phyloP scores from a whole-genome alignment of 257 asterid species.

The Rauvolfia tetraphylla region DNA sequence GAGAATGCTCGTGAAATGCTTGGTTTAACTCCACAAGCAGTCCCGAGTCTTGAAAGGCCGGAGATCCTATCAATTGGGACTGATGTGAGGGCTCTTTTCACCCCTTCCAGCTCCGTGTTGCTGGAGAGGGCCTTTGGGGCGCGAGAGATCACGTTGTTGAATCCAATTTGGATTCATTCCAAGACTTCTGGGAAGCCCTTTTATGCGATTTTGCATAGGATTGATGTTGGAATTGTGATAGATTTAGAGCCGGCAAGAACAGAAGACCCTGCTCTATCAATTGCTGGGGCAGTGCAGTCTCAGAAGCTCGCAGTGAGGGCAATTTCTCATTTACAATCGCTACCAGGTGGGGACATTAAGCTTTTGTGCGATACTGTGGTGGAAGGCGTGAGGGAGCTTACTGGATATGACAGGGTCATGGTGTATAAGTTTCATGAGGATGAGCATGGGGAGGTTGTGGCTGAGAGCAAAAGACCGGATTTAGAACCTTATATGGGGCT shows the following conservation, averaged over 20 bases:
- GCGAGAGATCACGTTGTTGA: conserved; percentile 60
- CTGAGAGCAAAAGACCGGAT: conserved; percentile 57
- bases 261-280: conserved; percentile 73
- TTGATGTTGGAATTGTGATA: conserved; percentile 79
- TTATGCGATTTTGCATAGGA: conserved; percentile 76
- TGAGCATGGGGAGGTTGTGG: conserved; percentile 68
- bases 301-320: conserved; percentile 84
- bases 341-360: conserved; percentile 78
- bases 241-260: conserved; percentile 83
- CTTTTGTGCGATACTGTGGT: conserved; percentile 73
- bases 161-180: conserved; percentile 74
- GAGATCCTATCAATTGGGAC: conserved; percentile 52
- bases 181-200: conserved; percentile 65
- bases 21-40: conserved; percentile 62
- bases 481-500: conserved; percentile 59
- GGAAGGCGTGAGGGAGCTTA: conserved; percentile 62
- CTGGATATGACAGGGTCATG: conserved; percentile 82
- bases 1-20: conserved; percentile 71
- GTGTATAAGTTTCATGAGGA: conserved; percentile 86
- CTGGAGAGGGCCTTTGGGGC: conserved; percentile 72
- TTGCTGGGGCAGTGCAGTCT: conserved; percentile 84
- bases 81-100: conserved; percentile 69
- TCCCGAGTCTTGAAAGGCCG: conserved; percentile 55
- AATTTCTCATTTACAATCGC: conserved; percentile 74
- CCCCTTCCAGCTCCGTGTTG: conserved; percentile 52